Evolutionary conservation across 129 eudicot species (phyloP).

Genomic region (Chrysanthemum lavandulifolium): DNA sequence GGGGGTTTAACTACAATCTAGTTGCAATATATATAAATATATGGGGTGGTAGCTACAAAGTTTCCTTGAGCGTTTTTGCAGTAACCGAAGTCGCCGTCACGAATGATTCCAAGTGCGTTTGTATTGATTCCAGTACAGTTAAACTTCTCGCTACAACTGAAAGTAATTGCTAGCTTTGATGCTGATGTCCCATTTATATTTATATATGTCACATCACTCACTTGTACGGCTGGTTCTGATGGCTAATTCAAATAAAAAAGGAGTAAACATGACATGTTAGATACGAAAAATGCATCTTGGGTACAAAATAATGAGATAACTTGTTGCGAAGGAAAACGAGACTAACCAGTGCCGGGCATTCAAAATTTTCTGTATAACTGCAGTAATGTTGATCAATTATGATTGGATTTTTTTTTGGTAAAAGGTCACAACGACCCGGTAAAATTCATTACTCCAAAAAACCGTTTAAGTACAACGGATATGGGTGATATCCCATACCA

Average conservation of each 20-base stretch:
- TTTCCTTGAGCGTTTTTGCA: constrained; percentile 28
- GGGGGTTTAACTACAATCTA: not conserved
- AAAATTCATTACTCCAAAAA: too few species aligned
- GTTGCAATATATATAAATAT: not conserved
- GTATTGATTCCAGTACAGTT: constrained; percentile 28
- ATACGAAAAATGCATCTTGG: not conserved
- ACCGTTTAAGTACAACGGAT: too few species aligned
- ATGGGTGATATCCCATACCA: too few species aligned
- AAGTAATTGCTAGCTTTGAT: constrained; percentile 29
- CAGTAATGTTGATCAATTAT: constrained; percentile 38
- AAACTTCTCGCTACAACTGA: constrained; percentile 30
- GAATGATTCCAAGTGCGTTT: constrained; percentile 17
- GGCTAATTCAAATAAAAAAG: constrained; percentile 5
- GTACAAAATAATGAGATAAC: not conserved
- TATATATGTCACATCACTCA: constrained; percentile 38
- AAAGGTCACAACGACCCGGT: too few species aligned
- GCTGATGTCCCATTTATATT: constrained; percentile 38
- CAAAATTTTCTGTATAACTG: not conserved
- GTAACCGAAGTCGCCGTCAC: not conserved
- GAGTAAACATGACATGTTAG: not conserved
- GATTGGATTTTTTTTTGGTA: too few species aligned
- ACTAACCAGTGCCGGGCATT: constrained; percentile 5
- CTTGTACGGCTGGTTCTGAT: constrained; percentile 33
- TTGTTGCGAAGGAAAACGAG: not conserved
- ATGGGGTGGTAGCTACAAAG: constrained; percentile 18